Evolutionary conservation across 179 eudicot species (phyloP), one percentile per base, ranked within the genome.

Genomic region (Heliamphora pulchella): DNA sequence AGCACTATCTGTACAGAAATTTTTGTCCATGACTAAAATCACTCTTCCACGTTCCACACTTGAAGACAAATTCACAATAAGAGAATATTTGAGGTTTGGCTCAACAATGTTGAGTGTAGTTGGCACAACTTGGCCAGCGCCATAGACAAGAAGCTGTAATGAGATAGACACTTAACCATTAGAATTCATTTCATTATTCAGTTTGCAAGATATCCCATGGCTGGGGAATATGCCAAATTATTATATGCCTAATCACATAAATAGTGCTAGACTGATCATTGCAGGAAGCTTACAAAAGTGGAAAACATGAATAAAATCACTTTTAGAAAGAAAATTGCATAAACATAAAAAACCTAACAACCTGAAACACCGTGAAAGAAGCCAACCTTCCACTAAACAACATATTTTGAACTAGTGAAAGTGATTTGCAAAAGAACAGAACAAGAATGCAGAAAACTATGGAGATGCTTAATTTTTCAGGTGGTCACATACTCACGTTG

Each of bases 71-170:
- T 79, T 71, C 55, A 96, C 91, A 20, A 81, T 68, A 47, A 94
- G 63, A 17, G 98, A 89, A 82, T 84, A 94, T 82, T 83, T 84
- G 70, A 91, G 87, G 84, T 90, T 77, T 78, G 96, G 94, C 84
- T 94, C 81, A 58, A 96, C 83, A 71, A 85, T 81, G 59, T 82
- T 83, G 39, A 96, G 88, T 62, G 97, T 87, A 55, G 85, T 63
- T 68, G 99, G 98, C 75, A 94, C 71, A 73, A 96, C 94, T 85
- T 90, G 88, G 15, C 96, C 99, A 54, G 87, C 83, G 78, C 97
- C 98, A 78, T 96, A 92, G 68, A 90, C 97, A 79, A 92, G 88
- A 86, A 96, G 98, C 99, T 96, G 97, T 78, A 64, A 75, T 58
- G 14, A 55, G 7, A 71, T 50, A 41, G 53, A 68, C 44, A 55